These are phyloP conservation scores for Domatiomyces globalis DNA, from an alignment of 2,329 filamentous ascomycete species.

Conservation along the genomic window DNA sequence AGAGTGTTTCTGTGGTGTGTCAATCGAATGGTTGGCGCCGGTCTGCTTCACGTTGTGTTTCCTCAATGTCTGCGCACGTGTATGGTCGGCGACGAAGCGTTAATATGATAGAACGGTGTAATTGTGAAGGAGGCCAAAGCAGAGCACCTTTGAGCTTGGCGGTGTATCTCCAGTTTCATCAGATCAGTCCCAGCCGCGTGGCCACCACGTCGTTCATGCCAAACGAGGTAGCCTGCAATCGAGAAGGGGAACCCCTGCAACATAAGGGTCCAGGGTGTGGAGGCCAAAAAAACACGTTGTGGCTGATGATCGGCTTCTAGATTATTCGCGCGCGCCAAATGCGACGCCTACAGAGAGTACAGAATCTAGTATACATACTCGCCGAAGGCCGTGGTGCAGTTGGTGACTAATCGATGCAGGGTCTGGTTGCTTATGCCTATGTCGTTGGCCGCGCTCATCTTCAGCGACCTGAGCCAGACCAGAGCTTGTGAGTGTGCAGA, in stretches of 20 bases:
- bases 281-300: neutral
- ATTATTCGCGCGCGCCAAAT: too few relatives aligned
- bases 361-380: slow-evolving; percentile 15
- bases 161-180: too few relatives aligned
- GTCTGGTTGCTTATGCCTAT: slow-evolving; percentile 8
- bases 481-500: slow-evolving; percentile 52
- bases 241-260: too few relatives aligned
- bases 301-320: neutral
- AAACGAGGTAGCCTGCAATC: too few relatives aligned
- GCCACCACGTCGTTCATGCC: too few relatives aligned
- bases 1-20: neutral
- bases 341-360: too few relatives aligned
- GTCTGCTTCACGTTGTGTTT: neutral
- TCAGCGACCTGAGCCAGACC: slow-evolving; percentile 48
- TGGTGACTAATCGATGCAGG: slow-evolving; percentile 6
- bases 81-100: neutral
- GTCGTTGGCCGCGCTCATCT: slow-evolving; percentile 3
- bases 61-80: neutral
- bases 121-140: too few relatives aligned
- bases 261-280: too few relatives aligned
- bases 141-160: too few relatives aligned
- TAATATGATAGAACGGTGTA: too few relatives aligned
- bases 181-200: too few relatives aligned
- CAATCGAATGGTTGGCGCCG: neutral
- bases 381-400: slow-evolving; percentile 7